phyloP scores from a whole-genome alignment of 345 rosid genomes.

The Crucihimalaya himalaica region DNA sequence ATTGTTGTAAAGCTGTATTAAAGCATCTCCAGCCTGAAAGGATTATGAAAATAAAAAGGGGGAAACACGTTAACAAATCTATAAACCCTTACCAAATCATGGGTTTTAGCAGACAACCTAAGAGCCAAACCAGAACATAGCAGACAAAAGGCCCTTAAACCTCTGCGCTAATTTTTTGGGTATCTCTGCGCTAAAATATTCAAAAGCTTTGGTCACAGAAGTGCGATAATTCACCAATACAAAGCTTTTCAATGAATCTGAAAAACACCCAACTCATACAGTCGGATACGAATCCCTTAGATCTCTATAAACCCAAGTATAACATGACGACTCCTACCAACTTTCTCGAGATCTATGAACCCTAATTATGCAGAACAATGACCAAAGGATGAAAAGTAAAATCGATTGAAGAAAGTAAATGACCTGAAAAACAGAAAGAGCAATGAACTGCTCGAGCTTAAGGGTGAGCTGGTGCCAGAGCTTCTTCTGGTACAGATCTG shows the following conservation, averaged over 20 bases:
- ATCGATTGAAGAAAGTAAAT: not conserved
- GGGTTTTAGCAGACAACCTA: not conserved
- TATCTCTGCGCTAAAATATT: not conserved
- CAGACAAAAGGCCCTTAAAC: constrained; percentile 5
- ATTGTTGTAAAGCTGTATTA: constrained; percentile 86
- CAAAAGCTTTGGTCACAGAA: constrained; percentile 14
- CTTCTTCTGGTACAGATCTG: constrained; percentile 96
- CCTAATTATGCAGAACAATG: constrained; percentile 11
- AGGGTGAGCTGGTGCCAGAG: constrained; percentile 98
- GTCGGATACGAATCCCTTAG: not conserved
- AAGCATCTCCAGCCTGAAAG: constrained; percentile 83
- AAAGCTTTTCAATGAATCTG: constrained; percentile 20
- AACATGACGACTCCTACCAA: not conserved
- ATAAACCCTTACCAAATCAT: constrained; percentile 1
- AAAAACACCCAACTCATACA: constrained; percentile 1
- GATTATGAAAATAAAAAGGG: not conserved
- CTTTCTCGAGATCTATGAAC: constrained; percentile 26
- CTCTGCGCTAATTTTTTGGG: not conserved
- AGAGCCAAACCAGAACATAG: constrained; percentile 18
- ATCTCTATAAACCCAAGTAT: constrained; percentile 19
- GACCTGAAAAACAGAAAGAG: constrained; percentile 84
- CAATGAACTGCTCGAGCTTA: constrained; percentile 93
- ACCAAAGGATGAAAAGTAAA: not conserved
- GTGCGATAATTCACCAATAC: not conserved
- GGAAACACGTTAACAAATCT: not conserved